phyloP scores from a whole-genome alignment of 2,329 filamentous ascomycete genomes.

The Penicillium hesseltinei region DNA sequence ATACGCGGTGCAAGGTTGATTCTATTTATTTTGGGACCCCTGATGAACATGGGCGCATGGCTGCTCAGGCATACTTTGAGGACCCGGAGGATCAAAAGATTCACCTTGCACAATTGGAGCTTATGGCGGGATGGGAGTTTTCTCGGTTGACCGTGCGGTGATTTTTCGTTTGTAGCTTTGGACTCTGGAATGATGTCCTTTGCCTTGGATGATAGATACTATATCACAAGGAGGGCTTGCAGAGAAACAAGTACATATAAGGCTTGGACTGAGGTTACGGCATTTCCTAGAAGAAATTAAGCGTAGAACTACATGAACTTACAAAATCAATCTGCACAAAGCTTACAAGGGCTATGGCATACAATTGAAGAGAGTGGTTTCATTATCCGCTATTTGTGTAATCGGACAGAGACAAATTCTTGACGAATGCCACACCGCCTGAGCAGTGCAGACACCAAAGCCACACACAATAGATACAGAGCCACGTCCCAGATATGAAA shows the following conservation, averaged over 20 bases:
- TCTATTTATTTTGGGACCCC: slow-evolving; percentile 6
- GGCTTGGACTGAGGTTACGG: not conserved
- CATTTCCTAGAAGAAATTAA: not conserved
- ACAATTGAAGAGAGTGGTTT: not conserved
- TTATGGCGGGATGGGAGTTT: slow-evolving; percentile 7
- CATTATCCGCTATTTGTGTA: slow-evolving; percentile 10
- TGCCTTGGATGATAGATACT: not conserved
- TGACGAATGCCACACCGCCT: slow-evolving; percentile 1
- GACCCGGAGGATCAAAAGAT: slow-evolving; percentile 6
- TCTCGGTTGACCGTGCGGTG: not conserved
- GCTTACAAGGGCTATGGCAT: not conserved
- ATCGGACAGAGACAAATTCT: slow-evolving; percentile 1
- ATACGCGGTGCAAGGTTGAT: slow-evolving; percentile 15
- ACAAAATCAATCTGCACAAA: not conserved
- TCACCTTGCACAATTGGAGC: slow-evolving; percentile 4
- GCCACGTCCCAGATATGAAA: slow-evolving; percentile 4
- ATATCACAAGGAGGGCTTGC: not conserved
- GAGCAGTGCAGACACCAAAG: not conserved
- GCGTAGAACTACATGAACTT: not conserved
- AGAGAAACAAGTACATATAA: not conserved
- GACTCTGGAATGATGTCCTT: not conserved
- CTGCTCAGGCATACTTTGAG: slow-evolving; percentile 5
- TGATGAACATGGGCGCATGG: not conserved
- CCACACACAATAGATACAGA: slow-evolving; percentile 9
- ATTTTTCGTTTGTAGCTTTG: not conserved